Conservation (phyloP, 2,329 filamentous ascomycete species). For the Nemania diffusa region DNA sequence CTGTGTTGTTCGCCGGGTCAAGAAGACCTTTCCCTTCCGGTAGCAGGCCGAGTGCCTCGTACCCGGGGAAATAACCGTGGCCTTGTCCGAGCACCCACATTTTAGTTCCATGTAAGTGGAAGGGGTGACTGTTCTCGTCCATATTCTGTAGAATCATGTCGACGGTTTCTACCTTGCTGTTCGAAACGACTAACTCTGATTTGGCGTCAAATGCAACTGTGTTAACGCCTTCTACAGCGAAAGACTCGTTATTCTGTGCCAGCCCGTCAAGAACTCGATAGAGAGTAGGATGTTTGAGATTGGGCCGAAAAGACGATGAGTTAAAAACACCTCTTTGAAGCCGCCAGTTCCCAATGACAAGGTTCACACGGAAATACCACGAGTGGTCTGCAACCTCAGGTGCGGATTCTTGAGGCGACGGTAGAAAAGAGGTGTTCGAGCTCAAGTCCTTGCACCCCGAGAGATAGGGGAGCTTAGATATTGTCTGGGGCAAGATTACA, state of each 20-base stretch:
- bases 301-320: slow-evolving; percentile 62
- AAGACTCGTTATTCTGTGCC: slow-evolving; percentile 56
- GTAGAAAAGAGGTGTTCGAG: slow-evolving; percentile 55
- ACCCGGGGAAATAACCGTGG: slow-evolving; percentile 68
- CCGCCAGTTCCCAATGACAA: slow-evolving; percentile 68
- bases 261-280: slow-evolving; percentile 61
- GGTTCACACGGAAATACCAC: slow-evolving; percentile 66
- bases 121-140: slow-evolving; percentile 70
- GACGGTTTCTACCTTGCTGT: slow-evolving; percentile 60
- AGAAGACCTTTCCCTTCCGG: slow-evolving; percentile 50
- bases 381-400: slow-evolving; percentile 61
- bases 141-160: slow-evolving; percentile 72
- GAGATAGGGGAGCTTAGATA: slow-evolving; percentile 49
- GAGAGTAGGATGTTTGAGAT: slow-evolving; percentile 60
- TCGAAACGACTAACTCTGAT: slow-evolving; percentile 65
- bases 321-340: slow-evolving; percentile 70
- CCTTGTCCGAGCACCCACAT: slow-evolving; percentile 68
- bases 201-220: slow-evolving; percentile 57
- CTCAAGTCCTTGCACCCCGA: slow-evolving; percentile 63
- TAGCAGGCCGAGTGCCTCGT: slow-evolving; percentile 51
- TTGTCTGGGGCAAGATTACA: slow-evolving; percentile 51
- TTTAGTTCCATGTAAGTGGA: slow-evolving; percentile 72
- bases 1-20: slow-evolving; percentile 49
- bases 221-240: slow-evolving; percentile 62
- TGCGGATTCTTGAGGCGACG: slow-evolving; percentile 55